Evolutionary conservation across 805 yeast species (phyloP), one percentile per base, ranked within the genome.

Genomic region (Wickerhamomyces chambardii): DNA sequence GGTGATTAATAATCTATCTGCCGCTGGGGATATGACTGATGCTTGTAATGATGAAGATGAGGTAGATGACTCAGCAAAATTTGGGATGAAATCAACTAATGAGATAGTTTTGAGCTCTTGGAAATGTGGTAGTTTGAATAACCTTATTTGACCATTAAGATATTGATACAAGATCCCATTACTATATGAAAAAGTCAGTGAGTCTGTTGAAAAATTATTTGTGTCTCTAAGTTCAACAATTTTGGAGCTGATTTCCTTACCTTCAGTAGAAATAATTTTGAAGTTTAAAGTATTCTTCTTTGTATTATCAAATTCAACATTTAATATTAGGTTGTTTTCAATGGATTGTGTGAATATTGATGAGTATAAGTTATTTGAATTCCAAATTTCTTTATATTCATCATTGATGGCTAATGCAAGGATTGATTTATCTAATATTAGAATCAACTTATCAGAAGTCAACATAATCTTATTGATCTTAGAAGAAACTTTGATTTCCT

Each of bases 1-100:
- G 2, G 54, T 38, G 14, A 57, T 19, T 17, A 57, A 29, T 5
- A 57, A 22, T 36, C 57, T 43, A 34, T 53, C 49, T 1, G 32
- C 22, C 4, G 50, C 51, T 18, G 58, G 51, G 4, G 61, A 51
- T 18, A 31, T 15, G 10, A 56, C 17, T 9, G 46, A 28, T 8
- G 47, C 9, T 19, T 19, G 7, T 19, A 10, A 18, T 22, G 19
- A 26, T 29, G 22, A 37, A 29, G n/a, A 1, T n/a, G n/a, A n/a
- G n/a, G n/a, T n/a, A n/a, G n/a, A n/a, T n/a, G n/a, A n/a, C n/a
- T n/a, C n/a, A 31, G 19, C 33, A 18, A 21, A 25, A 21, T 24
- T 34, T 15, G 27, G 42, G 15, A 30, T 22, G 26, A 30, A 37
- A 17, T 16, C 39, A 18, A 31, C 32, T n/a, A 36, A 28, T 4